A percentile compares a stretch with the other conserved stretches of the same genome.
Conservation (phyloP, 1,284 basidiomycete species). For the Ceratobasidium sp. region DNA sequence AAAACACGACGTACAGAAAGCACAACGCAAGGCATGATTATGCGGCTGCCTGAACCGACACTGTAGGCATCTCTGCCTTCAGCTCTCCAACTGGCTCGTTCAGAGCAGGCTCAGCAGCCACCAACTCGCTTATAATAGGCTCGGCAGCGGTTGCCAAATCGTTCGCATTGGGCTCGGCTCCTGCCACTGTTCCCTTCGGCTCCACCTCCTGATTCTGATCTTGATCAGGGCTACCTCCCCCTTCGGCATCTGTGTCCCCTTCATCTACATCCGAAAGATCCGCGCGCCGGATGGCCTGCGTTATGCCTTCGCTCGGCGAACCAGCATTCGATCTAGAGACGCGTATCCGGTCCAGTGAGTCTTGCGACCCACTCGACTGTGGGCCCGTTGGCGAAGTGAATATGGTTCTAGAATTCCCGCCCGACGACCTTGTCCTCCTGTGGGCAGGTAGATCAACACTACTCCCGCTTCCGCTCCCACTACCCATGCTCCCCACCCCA, state of each 20-base stretch:
- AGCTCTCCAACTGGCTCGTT: not conserved
- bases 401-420: not conserved
- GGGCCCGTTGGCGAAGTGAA: not conserved
- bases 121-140: no score
- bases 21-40: not conserved
- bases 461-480: constrained; percentile 33
- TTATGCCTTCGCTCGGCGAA: constrained; percentile 6
- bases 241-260: not conserved
- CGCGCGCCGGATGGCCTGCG: not conserved
- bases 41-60: not conserved
- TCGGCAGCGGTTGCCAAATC: no score
- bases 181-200: not conserved
- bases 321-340: constrained; percentile 30
- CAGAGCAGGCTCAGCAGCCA: not conserved
- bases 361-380: constrained; percentile 24
- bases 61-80: not conserved
- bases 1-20: not conserved
- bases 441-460: not conserved
- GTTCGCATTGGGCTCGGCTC: not conserved
- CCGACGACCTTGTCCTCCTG: not conserved
- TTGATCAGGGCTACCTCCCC: not conserved
- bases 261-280: constrained; percentile 28
- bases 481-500: constrained; percentile 40
- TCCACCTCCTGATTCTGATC: not conserved
- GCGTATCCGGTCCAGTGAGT: constrained; percentile 36